A percentile compares a stretch with the other conserved stretches of the same genome.
Conservation (phyloP, 495 filamentous ascomycete species). For the Margaritispora aquatica region DNA sequence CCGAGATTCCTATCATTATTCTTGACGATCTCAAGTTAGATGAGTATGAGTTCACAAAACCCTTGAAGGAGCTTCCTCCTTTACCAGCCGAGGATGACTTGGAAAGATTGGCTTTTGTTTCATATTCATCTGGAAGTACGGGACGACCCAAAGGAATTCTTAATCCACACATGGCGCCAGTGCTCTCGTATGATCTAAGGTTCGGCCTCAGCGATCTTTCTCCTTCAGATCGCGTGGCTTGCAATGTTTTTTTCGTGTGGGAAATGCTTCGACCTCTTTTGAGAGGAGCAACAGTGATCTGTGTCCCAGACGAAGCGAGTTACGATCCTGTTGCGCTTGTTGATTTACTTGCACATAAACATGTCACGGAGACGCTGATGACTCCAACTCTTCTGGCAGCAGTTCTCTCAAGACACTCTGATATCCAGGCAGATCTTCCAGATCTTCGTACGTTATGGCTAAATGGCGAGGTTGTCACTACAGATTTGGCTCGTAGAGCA, state of each 20-base stretch:
- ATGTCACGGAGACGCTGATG: constrained; percentile 65
- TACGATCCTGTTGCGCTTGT: constrained; percentile 62
- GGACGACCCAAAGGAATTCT: constrained; percentile 66
- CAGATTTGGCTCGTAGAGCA: constrained; percentile 55
- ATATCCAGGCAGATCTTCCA: constrained; percentile 49
- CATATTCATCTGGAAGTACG: constrained; percentile 61
- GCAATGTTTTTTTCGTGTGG: constrained; percentile 73
- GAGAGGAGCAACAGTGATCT: constrained; percentile 59
- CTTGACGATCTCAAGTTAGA: constrained; percentile 37
- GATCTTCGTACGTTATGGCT: constrained; percentile 58
- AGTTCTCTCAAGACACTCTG: constrained; percentile 51
- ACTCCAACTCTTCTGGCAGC: constrained; percentile 65
- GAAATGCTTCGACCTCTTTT: constrained; percentile 66
- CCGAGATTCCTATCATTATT: constrained; percentile 46
- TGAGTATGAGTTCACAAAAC: constrained; percentile 26
- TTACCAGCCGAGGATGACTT: constrained; percentile 52
- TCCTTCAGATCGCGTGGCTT: constrained; percentile 61
- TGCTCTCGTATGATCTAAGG: constrained; percentile 58
- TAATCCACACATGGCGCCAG: constrained; percentile 59
- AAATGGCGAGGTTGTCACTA: constrained; percentile 66
- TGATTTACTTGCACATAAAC: constrained; percentile 50
- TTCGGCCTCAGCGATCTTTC: constrained; percentile 55
- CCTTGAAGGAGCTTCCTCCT: constrained; percentile 31
- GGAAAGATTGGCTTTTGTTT: constrained; percentile 59
- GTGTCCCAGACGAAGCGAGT: constrained; percentile 60